phyloP scores from a whole-genome alignment of 2,329 filamentous ascomycete species.

The Aspergillus pseudoviridinutans region DNA sequence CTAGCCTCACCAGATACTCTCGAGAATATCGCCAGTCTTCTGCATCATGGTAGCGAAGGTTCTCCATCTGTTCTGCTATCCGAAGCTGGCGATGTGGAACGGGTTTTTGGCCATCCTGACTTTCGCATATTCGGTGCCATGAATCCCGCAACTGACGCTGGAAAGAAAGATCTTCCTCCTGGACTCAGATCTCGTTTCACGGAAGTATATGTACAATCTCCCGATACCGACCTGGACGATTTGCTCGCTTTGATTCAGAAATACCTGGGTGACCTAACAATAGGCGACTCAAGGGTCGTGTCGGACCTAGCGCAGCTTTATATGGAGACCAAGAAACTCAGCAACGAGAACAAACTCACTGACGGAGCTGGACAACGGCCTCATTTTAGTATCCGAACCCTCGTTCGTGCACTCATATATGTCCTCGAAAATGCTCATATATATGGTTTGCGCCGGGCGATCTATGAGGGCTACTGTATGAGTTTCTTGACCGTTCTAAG shows the following conservation, averaged over 20 bases:
- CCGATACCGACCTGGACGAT: conserved; percentile 81
- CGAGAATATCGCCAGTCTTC: conserved; percentile 85
- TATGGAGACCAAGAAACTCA: conserved; percentile 76
- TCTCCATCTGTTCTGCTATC: conserved; percentile 81
- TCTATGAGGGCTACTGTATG: conserved; percentile 97
- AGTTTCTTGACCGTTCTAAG: conserved; percentile 90
- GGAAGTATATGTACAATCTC: conserved; percentile 88
- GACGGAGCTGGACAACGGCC: conserved; percentile 95
- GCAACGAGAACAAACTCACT: conserved; percentile 77
- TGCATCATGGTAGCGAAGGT: conserved; percentile 67
- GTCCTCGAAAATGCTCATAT: conserved; percentile 77
- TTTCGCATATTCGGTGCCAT: conserved; percentile 98
- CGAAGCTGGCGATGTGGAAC: conserved; percentile 89
- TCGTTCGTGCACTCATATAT: conserved; percentile 86
- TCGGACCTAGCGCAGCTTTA: conserved; percentile 84
- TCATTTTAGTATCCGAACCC: conserved; percentile 91
- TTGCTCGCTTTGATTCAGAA: conserved; percentile 82
- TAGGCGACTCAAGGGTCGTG: conserved; percentile 68
- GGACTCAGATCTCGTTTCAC: conserved; percentile 91
- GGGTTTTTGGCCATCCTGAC: conserved; percentile 81
- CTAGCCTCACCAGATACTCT: conserved; percentile 90
- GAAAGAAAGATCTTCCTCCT: conserved; percentile 87
- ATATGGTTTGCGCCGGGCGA: conserved; percentile 78
- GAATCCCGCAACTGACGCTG: conserved; percentile 97
- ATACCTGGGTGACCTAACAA: conserved; percentile 71